Evolutionary conservation across 176 grass and related monocot species (phyloP).

Genomic region (Avena sativa): DNA sequence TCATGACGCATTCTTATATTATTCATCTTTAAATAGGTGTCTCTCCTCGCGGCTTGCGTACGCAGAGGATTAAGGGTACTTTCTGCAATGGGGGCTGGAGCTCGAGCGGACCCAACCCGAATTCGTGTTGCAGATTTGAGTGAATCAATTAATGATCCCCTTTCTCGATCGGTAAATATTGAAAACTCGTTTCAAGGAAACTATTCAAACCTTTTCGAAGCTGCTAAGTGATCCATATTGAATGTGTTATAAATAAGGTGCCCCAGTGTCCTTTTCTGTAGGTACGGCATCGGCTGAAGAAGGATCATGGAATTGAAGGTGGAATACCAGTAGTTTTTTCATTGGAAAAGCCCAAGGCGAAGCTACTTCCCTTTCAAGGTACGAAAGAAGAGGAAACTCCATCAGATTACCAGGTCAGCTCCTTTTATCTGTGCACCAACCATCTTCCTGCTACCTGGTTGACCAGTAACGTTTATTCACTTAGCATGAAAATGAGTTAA

Average conservation of each 20-base stretch:
- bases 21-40: slow-evolving; percentile 60
- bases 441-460: not conserved
- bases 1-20: not conserved
- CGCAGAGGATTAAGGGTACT: slow-evolving; percentile 79
- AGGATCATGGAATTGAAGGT: slow-evolving; percentile 83
- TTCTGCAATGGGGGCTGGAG: slow-evolving; percentile 96
- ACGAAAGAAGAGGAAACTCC: slow-evolving; percentile 92
- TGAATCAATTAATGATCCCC: slow-evolving; percentile 92
- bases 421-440: slow-evolving; percentile 17
- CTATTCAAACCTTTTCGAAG: slow-evolving; percentile 6
- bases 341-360: slow-evolving; percentile 90
- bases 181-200: slow-evolving; percentile 12
- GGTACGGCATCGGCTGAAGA: slow-evolving; percentile 87
- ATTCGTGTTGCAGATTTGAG: slow-evolving; percentile 93
- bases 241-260: slow-evolving; percentile 3
- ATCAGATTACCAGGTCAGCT: slow-evolving; percentile 89
- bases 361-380: slow-evolving; percentile 95
- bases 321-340: slow-evolving; percentile 93
- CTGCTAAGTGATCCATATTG: not conserved
- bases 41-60: slow-evolving; percentile 84
- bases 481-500: not conserved
- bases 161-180: slow-evolving; percentile 74
- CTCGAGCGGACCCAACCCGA: slow-evolving; percentile 92
- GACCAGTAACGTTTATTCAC: not conserved
- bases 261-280: slow-evolving; percentile 39